Conservation (phyloP, 257 asterid genomes). For the Scutellaria barbata region DNA sequence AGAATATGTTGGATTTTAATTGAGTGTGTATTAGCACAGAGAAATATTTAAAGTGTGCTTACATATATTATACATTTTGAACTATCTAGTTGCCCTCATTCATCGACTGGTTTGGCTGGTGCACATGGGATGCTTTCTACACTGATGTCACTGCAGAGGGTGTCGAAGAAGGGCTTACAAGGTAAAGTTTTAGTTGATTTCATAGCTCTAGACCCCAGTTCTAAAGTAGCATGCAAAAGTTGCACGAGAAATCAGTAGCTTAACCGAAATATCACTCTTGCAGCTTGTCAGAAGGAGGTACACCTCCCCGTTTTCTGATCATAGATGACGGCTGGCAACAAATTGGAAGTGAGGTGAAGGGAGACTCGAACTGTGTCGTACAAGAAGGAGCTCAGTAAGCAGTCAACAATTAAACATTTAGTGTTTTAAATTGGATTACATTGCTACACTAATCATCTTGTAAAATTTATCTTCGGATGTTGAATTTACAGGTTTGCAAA, state of each 20-base stretch:
- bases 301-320: constrained; percentile 85
- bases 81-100: constrained; percentile 66
- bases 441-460: background rate
- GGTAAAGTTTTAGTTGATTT: constrained; percentile 44
- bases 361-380: constrained; percentile 57
- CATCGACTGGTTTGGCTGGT: constrained; percentile 95
- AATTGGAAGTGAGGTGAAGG: constrained; percentile 71
- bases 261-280: constrained; percentile 15
- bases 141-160: constrained; percentile 96
- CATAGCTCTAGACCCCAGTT: background rate
- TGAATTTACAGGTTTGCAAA: constrained; percentile 71
- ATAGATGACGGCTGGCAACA: constrained; percentile 98
- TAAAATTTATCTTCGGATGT: background rate
- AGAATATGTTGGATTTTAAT: constrained; percentile 20
- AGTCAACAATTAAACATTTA: background rate
- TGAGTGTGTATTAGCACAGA: constrained; percentile 11
- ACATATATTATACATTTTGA: constrained; percentile 3
- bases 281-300: constrained; percentile 85
- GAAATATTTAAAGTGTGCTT: constrained; percentile 12
- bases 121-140: constrained; percentile 98
- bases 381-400: constrained; percentile 83
- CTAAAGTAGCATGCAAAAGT: background rate
- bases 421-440: background rate
- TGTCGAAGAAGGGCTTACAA: constrained; percentile 78
- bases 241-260: background rate